A percentile compares a stretch with the other conserved stretches of the same genome.
phyloP scores from a whole-genome alignment of 495 filamentous ascomycete genomes.

The Penicillium riverlandense region DNA sequence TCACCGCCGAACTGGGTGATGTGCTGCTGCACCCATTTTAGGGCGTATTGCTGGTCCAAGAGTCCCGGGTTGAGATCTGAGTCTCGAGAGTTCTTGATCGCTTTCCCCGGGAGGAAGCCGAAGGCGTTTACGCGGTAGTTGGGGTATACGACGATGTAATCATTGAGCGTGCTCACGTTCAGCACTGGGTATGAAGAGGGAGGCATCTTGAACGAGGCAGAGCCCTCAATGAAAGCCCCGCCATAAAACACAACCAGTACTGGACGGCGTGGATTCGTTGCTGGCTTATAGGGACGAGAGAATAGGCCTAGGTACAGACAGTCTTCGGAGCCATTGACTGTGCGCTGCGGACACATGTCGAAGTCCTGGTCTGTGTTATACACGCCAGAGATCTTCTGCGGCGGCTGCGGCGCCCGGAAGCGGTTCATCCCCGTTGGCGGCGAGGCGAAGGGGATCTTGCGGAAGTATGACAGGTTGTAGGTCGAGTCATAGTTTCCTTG shows the following conservation, averaged over 20 bases:
- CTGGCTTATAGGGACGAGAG: slow-evolving; percentile 44
- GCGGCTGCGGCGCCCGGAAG: slow-evolving; percentile 50
- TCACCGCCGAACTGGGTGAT: slow-evolving; percentile 47
- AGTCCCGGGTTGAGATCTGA: slow-evolving; percentile 46
- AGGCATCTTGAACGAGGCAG: slow-evolving; percentile 44
- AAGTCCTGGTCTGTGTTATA: slow-evolving; percentile 53
- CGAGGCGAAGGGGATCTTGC: slow-evolving; percentile 53
- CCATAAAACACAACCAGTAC: slow-evolving; percentile 57
- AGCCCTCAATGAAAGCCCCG: slow-evolving; percentile 55
- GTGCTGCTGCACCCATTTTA: slow-evolving; percentile 49
- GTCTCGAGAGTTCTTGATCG: slow-evolving; percentile 36
- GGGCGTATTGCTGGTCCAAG: slow-evolving; percentile 40
- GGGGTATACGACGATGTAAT: slow-evolving; percentile 46
- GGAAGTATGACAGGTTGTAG: slow-evolving; percentile 48
- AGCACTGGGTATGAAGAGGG: slow-evolving; percentile 51
- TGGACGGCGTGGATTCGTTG: slow-evolving; percentile 33
- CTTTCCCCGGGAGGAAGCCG: slow-evolving; percentile 47
- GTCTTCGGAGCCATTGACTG: slow-evolving; percentile 54
- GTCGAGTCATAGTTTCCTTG: slow-evolving; percentile 44
- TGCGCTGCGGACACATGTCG: slow-evolving; percentile 51
- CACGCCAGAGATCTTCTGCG: slow-evolving; percentile 34
- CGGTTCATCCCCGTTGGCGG: slow-evolving; percentile 47
- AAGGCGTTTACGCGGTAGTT: slow-evolving; percentile 55
- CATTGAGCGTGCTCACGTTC: slow-evolving; percentile 36
- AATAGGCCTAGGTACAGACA: slow-evolving; percentile 55